Conservation (phyloP, 495 filamentous ascomycete species). For the Xylaria venustula region DNA sequence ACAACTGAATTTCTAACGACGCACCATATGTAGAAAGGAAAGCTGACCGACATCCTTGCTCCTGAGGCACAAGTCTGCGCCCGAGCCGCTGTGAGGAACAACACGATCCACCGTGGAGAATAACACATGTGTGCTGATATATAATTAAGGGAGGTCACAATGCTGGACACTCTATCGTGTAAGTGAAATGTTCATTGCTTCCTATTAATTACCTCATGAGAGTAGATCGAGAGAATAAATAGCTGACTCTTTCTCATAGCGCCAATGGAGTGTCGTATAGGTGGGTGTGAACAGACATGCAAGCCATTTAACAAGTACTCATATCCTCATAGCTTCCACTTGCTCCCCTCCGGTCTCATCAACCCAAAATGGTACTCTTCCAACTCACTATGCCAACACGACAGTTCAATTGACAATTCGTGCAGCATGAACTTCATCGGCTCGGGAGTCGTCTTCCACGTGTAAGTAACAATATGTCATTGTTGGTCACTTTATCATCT, state of each 20-base stretch:
- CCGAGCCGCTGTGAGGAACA: slow-evolving; percentile 34
- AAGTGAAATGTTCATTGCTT: background rate
- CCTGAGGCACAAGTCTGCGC: slow-evolving; percentile 39
- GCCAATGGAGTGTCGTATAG: slow-evolving; percentile 40
- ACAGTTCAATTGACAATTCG: too few relatives aligned
- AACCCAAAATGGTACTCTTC: slow-evolving; percentile 53
- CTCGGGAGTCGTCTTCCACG: slow-evolving; percentile 76
- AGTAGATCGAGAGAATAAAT: too few relatives aligned
- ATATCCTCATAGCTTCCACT: slow-evolving; percentile 55
- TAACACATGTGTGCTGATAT: background rate
- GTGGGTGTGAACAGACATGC: slow-evolving; percentile 58
- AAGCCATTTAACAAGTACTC: background rate
- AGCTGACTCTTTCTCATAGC: slow-evolving; percentile 18
- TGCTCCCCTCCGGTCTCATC: slow-evolving; percentile 63
- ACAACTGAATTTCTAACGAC: too few relatives aligned
- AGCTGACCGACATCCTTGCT: slow-evolving; percentile 40
- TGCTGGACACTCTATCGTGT: slow-evolving; percentile 35
- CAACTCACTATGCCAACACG: background rate
- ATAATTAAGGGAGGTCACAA: slow-evolving; percentile 52
- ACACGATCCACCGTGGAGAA: slow-evolving; percentile 1
- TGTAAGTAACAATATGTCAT: slow-evolving; percentile 41
- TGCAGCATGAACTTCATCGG: slow-evolving; percentile 74
- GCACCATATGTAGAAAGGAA: slow-evolving; percentile 59
- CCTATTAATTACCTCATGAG: slow-evolving; percentile 14
- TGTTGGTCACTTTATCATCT: too few relatives aligned